phyloP scores from a whole-genome alignment of 2,329 filamentous ascomycete species.

The Mariannaea sp. region DNA sequence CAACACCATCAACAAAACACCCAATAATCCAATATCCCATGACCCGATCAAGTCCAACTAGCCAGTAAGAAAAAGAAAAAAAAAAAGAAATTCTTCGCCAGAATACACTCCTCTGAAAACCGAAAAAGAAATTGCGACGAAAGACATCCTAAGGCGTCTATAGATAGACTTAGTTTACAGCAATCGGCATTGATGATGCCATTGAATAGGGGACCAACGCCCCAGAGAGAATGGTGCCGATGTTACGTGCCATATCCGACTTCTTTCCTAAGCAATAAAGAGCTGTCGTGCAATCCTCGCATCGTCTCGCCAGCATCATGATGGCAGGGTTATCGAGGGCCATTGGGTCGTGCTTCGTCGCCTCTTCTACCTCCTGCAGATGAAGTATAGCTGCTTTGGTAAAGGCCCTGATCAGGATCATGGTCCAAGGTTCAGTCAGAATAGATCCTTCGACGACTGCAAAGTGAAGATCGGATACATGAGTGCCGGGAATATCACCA shows the following conservation, averaged over 20 bases:
- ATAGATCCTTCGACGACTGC: conserved; percentile 59
- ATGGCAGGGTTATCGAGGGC: conserved; percentile 31
- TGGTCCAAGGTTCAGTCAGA: conserved; percentile 65
- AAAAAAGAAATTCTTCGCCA: too few species aligned
- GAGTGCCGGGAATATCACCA: conserved; percentile 32
- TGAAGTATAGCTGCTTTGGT: conserved; percentile 50
- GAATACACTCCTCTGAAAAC: too few species aligned
- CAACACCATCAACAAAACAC: conserved; percentile 2
- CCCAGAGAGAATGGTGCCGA: conserved; percentile 34
- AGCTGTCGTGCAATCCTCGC: conserved; percentile 56
- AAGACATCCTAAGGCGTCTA: conserved; percentile 11
- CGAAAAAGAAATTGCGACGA: too few species aligned
- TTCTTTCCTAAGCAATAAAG: conserved; percentile 61
- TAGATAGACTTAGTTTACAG: conserved; percentile 28
- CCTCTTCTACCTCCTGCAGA: conserved; percentile 43
- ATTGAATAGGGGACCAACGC: conserved; percentile 36
- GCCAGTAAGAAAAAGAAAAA: not conserved
- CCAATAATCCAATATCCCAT: not conserved
- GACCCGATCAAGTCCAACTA: not conserved
- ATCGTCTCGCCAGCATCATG: conserved; percentile 42
- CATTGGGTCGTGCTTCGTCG: conserved; percentile 33
- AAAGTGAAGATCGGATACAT: conserved; percentile 52
- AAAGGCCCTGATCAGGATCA: conserved; percentile 58
- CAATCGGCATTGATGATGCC: conserved; percentile 23
- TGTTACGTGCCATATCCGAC: conserved; percentile 52